These are phyloP conservation scores for Sporothrix brasiliensis DNA, from an alignment of 2,329 filamentous ascomycete genomes.

Conservation along the genomic window DNA sequence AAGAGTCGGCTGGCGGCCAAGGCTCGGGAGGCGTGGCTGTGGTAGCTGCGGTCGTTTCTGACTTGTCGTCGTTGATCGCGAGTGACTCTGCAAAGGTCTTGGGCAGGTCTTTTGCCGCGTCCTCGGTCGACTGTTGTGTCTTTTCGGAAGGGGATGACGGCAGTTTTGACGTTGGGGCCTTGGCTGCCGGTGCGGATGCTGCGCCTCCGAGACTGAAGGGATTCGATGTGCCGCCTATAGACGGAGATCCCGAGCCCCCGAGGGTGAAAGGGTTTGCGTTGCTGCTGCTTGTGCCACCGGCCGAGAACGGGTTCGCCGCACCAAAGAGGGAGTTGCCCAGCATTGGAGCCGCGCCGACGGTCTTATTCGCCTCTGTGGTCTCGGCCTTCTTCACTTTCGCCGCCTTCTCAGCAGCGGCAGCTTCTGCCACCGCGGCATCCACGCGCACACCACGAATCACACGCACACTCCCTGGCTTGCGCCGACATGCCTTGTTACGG, in stretches of 20 bases:
- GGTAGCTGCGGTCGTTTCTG: slow-evolving; percentile 28
- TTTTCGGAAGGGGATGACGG: slow-evolving; percentile 17
- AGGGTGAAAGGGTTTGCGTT: slow-evolving; percentile 41
- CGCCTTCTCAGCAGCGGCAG: slow-evolving; percentile 38
- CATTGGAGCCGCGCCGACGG: slow-evolving; percentile 43
- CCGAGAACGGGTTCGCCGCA: slow-evolving; percentile 51
- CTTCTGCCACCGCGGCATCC: slow-evolving; percentile 43
- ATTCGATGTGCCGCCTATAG: slow-evolving; percentile 31
- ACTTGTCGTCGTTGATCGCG: slow-evolving; percentile 64
- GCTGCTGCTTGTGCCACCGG: slow-evolving; percentile 42
- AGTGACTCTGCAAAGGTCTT: slow-evolving; percentile 75
- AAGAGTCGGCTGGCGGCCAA: slow-evolving; percentile 70
- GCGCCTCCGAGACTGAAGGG: slow-evolving; percentile 36
- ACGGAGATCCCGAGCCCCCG: slow-evolving; percentile 31
- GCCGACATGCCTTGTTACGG: slow-evolving; percentile 73
- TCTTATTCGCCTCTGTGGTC: slow-evolving; percentile 41
- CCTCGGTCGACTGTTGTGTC: slow-evolving; percentile 27
- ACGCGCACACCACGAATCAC: slow-evolving; percentile 68
- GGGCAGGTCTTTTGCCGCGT: slow-evolving; percentile 47
- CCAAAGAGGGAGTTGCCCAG: slow-evolving; percentile 74
- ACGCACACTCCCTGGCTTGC: slow-evolving; percentile 80
- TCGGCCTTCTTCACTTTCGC: slow-evolving; percentile 43
- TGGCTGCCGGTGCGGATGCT: not conserved
- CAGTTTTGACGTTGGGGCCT: slow-evolving; percentile 36
- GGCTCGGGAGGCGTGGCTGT: slow-evolving; percentile 59